Base-by-base conservation (phyloP, 208 protist species). In the Wallacemonas rigidus region DNA sequence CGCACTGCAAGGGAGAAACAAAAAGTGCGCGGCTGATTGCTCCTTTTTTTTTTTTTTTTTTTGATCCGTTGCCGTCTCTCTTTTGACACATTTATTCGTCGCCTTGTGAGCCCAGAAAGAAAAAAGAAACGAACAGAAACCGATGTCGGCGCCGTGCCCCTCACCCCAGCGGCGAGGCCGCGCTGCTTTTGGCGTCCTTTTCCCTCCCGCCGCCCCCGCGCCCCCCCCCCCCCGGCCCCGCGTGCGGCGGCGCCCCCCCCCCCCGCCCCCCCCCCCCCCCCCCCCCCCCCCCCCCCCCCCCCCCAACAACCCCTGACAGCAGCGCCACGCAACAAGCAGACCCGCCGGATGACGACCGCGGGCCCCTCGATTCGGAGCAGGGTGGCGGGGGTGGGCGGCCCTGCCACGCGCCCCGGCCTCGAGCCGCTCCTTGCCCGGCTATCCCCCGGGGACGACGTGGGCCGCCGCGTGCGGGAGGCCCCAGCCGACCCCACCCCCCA, bases 391-490 rank as follows among this genome's bases (percentile, higher is more conserved):
- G 53, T 57, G 15, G 53, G 15, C 9, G 14, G 14, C 15, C 8
- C 8, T n/a, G 6, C 36, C 36, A 12, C 17, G 4, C 36, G 36
- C 17, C 36, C 57, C 6, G 39, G 26, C 5, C 36, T 63, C 0
- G 57, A 7, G 9, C 0, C 9, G 1, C 57, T 63, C 5, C 38
- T 63, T 7, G 17, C 7, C 1, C 1, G 9, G 36, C 57, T 63
- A 4, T 44, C 6, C 62, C 44, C 62, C 15, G 17, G 15, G 45
- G 62, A 68, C 48, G 62, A 68, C 62, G 57, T 63, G 57, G 39
- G 11, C 9, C 57, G 26, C 14, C 53, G 53, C 53, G 53, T n/a
- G 6, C 6, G 26, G 53, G 53, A 58, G 6, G 53, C 26, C 0
- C n/a, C 1, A 0, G n/a, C 14, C 26, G 53, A 58, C n/a, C 26